phyloP scores from a whole-genome alignment of 2,329 filamentous ascomycete species.

The Seiridium cupressi region DNA sequence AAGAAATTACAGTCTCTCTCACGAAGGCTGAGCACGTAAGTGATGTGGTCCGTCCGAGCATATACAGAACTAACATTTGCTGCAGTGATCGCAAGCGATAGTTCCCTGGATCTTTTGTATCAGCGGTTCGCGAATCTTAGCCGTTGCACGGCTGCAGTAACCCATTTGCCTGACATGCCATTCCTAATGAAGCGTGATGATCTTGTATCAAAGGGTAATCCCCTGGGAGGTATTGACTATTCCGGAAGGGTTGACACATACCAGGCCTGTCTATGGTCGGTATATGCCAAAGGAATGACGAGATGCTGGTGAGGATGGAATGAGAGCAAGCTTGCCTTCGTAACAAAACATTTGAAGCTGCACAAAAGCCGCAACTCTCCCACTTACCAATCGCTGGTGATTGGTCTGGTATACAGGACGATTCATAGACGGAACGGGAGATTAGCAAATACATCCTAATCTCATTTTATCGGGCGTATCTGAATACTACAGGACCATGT shows the following conservation, averaged over 20 bases:
- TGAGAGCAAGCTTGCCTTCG: neutral
- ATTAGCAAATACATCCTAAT: neutral
- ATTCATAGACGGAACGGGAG: neutral
- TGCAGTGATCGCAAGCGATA: slow-evolving; percentile 10
- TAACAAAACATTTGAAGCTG: neutral
- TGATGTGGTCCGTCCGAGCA: neutral
- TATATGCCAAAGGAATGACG: neutral
- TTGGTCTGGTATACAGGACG: neutral
- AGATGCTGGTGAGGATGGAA: neutral
- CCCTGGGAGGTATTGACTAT: neutral
- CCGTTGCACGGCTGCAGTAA: too few relatives aligned
- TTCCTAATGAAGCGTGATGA: neutral
- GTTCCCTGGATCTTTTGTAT: neutral
- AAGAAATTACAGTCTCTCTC: slow-evolving; percentile 82
- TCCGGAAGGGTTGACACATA: neutral
- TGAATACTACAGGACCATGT: too few relatives aligned
- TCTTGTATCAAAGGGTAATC: neutral
- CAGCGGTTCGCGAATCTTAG: too few relatives aligned
- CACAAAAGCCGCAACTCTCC: neutral
- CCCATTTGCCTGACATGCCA: too few relatives aligned
- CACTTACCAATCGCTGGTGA: neutral
- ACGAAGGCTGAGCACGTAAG: slow-evolving; percentile 94
- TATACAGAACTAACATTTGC: neutral
- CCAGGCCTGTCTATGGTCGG: neutral
- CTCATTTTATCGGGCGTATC: neutral